Base-by-base conservation (phyloP, 306 rosid species). In the Alnus glutinosa region DNA sequence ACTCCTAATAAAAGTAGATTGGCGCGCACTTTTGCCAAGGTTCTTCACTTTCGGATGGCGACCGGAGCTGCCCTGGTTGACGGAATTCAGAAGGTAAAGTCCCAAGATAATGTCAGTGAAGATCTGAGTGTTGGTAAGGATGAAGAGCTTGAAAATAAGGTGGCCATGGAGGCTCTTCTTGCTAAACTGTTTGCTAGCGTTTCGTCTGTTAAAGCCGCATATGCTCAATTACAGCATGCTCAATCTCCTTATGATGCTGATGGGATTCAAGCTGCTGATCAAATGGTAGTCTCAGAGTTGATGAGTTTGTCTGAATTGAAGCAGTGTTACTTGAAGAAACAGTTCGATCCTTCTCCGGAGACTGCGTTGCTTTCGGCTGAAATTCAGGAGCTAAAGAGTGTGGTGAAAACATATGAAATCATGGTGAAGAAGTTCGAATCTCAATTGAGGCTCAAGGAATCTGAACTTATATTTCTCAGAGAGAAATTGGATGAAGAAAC, bases 201-300 rank as follows among this genome's bases (percentile, higher is more conserved):
- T 82, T 89, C 98, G 34, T 68, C 88, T 3, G 84, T 92, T 5
- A 95, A 95, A 82, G 94, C 92, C 77, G 83, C 96, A 5, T 95
- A 95, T 86, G 98, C 98, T 1, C 86, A 92, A 78, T 70, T 95
- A 6, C 98, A 95, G 30, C 58, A 78, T 76, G 79, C 91, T 52
- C 97, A 95, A 57, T 81, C 90, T 23, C 98, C 98, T 36, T 95
- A 89, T 70, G 94, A 92, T 69, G 83, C 88, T 9, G 90, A 92
- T 55, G 97, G 97, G 69, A 92, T 95, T 77, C 90, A 85, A 85
- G 84, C 83, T 16, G 90, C 94, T 6, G 98, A 95, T 86, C 80
- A 71, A 52, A 71, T 70, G 48, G 74, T 91, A 5, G 89, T 95
- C 23, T 75, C 81, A 0, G 97, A 89, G 81, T 78, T 95, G 87